Evolutionary conservation across 192 early-diverging fungal genomes (phyloP).

Genomic region (Diversispora epigaea): DNA sequence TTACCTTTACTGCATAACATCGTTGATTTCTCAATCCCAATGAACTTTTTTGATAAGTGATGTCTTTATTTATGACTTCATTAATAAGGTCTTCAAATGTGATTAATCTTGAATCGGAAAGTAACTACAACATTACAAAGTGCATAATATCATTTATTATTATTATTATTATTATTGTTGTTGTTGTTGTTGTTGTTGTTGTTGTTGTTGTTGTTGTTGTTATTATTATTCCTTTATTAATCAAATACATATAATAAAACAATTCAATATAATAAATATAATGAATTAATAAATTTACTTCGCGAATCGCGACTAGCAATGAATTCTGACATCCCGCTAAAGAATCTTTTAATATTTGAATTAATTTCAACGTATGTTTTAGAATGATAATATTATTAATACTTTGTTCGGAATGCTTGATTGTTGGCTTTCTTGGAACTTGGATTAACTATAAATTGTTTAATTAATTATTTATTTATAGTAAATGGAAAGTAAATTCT

Average conservation of each 20-base stretch:
- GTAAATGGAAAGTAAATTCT: too few relatives aligned
- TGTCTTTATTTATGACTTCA: slow-evolving; percentile 68
- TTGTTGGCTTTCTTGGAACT: slow-evolving; percentile 45
- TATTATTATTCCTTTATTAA: too few relatives aligned
- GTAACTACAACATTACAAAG: slow-evolving; percentile 7
- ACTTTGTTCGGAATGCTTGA: slow-evolving; percentile 59
- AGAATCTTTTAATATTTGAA: slow-evolving; percentile 43
- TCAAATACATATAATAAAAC: neutral
- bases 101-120: slow-evolving; percentile 43
- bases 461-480: too few relatives aligned
- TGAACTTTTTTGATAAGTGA: slow-evolving; percentile 68
- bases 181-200: too few relatives aligned
- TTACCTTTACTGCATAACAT: slow-evolving; percentile 80
- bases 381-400: slow-evolving; percentile 70
- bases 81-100: slow-evolving; percentile 54
- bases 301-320: slow-evolving; percentile 48
- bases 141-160: too few relatives aligned
- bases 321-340: slow-evolving; percentile 40
- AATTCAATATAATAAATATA: neutral
- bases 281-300: slow-evolving; percentile 17
- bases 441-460: slow-evolving; percentile 41
- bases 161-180: too few relatives aligned
- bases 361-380: slow-evolving; percentile 63
- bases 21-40: slow-evolving; percentile 78
- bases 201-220: too few relatives aligned